Evolutionary conservation across 192 early-diverging fungal genomes (phyloP), one percentile per base, ranked within the genome.

Genomic region (Chytriomyces hyalinus): DNA sequence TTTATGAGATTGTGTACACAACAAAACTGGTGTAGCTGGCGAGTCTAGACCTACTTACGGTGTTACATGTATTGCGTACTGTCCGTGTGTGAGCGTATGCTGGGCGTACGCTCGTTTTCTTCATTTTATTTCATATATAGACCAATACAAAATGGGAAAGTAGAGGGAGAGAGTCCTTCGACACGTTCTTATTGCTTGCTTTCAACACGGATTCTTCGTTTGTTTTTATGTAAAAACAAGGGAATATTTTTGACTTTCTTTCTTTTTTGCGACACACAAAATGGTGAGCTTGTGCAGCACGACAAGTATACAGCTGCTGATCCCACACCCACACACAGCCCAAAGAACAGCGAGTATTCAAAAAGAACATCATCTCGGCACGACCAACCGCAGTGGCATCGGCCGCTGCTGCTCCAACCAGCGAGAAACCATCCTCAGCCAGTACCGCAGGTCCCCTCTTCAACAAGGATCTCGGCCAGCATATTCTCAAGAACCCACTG

Each of bases 401-500:
- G 6, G 68, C 68, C 13, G n/a, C 47, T 7, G 51, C 24, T 13
- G 47, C 68, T n/a, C 26, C 65, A 6, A 13, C 5, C 43, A 17
- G 43, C 28, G 68, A 70, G 50, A 70, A 70, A 36, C 68, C 68
- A 28, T 70, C 68, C 20, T 20, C 68, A 8, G 68, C 68, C 20
- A 70, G 68, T 28, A 70, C 68, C 11, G 68, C 68, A 7, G 68
- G 68, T 49, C 68, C 68, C 8, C 50, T 70, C 17, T 70, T 70
- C 70, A 77, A 98, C 90, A 99, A 99, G 84, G 91, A 92, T 65
- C 89, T 98, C 22, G 96, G 97, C 74, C 97, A 99, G 84, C 97
- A 99, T 78, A 99, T 99, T 80, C 86, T 99, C 51, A 98, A 96
- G 82, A 99, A 99, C 85, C 97, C 97, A 49, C 85, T 99, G 20